Conservation (phyloP, 805 yeast genomes). For the Yarrowia divulgata region DNA sequence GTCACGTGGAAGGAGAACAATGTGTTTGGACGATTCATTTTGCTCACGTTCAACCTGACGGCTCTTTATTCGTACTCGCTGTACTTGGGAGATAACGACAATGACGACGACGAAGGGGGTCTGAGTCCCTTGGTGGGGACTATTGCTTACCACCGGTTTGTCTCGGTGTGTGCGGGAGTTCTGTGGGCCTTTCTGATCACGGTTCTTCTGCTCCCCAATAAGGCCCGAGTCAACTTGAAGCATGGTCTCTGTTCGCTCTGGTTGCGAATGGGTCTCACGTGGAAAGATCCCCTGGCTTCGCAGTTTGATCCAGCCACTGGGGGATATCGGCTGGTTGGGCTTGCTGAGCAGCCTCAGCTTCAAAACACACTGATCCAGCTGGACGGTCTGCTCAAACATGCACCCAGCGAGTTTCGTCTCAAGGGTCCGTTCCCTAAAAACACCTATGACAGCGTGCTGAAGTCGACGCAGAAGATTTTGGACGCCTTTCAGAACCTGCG, state of each 20-base stretch:
- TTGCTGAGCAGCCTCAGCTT: constrained; percentile 52
- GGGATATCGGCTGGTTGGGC: constrained; percentile 43
- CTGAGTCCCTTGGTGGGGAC: constrained; percentile 70
- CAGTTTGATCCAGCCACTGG: constrained; percentile 40
- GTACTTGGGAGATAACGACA: constrained; percentile 60
- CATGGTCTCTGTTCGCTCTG: constrained; percentile 71
- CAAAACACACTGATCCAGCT: constrained; percentile 67
- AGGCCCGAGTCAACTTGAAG: constrained; percentile 74
- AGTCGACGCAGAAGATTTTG: constrained; percentile 66
- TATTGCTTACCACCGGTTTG: constrained; percentile 79
- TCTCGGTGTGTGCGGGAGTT: constrained; percentile 75
- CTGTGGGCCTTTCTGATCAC: constrained; percentile 79
- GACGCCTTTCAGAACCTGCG: constrained; percentile 79
- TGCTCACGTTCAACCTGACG: constrained; percentile 79
- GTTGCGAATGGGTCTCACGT: constrained; percentile 79
- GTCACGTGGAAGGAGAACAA: constrained; percentile 66
- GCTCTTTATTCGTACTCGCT: constrained; percentile 77
- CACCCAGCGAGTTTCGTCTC: constrained; percentile 76
- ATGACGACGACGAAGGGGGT: constrained; percentile 71
- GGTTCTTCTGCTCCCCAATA: constrained; percentile 69
- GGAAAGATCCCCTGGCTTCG: constrained; percentile 71
- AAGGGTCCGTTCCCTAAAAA: constrained; percentile 73
- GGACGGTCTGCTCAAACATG: constrained; percentile 66
- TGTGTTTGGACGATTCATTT: constrained; percentile 60
- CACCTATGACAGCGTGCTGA: constrained; percentile 60